These are phyloP conservation scores for Oryza rufipogon DNA, from an alignment of 176 grass and related monocot genomes.

Conservation along the genomic window DNA sequence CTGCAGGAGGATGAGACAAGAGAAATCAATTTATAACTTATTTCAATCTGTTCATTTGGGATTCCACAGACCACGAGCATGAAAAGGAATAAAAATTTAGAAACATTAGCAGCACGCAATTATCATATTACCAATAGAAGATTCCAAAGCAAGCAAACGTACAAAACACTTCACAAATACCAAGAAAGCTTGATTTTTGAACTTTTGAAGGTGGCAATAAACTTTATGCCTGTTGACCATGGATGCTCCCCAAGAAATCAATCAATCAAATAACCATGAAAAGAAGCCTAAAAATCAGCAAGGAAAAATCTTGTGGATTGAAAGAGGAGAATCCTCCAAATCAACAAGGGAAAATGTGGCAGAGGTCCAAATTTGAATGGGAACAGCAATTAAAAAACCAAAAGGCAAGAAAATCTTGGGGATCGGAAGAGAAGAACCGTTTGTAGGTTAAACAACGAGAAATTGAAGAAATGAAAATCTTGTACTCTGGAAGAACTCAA, in stretches of 20 bases:
- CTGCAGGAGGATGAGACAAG: constrained; percentile 45
- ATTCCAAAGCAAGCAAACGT: constrained; percentile 42
- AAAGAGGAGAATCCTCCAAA: not conserved
- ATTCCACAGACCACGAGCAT: not conserved
- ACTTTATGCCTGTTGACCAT: constrained; percentile 20
- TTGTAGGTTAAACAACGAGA: no score
- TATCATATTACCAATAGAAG: constrained; percentile 28
- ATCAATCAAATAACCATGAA: not conserved
- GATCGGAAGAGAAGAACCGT: not conserved
- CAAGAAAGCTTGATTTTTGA: constrained; percentile 44
- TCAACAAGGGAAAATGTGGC: not conserved
- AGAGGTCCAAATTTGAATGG: not conserved
- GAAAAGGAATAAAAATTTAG: not conserved
- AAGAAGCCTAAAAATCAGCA: not conserved
- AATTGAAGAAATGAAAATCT: not conserved
- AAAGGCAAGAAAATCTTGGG: not conserved
- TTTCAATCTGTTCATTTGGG: not conserved
- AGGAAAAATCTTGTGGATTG: not conserved
- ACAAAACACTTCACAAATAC: constrained; percentile 30
- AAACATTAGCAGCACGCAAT: not conserved
- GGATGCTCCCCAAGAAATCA: not conserved
- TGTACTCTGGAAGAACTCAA: not conserved
- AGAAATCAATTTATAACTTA: not conserved
- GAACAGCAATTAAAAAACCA: not conserved
- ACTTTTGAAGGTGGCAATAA: constrained; percentile 28